Evolutionary conservation across 2,329 filamentous ascomycete genomes (phyloP).

Genomic region (Triangularia setosa): DNA sequence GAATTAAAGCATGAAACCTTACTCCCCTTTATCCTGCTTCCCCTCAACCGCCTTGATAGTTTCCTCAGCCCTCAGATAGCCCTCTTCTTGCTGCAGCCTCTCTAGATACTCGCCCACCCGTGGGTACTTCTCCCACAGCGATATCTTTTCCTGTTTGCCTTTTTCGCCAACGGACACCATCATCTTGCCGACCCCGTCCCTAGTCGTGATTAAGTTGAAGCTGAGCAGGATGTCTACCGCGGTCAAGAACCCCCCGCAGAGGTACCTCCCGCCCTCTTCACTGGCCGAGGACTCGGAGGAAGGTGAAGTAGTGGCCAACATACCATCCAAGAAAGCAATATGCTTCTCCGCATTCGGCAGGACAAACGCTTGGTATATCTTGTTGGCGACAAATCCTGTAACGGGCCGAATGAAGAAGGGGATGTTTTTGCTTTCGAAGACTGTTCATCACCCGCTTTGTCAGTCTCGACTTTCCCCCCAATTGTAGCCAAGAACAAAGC

Average conservation of each 20-base stretch:
- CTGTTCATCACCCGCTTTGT: constrained; percentile 24
- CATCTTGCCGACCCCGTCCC: constrained; percentile 29
- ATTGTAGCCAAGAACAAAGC: background rate
- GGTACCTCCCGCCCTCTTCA: constrained; percentile 33
- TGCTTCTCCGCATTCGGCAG: constrained; percentile 43
- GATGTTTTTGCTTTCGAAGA: constrained; percentile 40
- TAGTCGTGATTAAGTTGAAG: constrained; percentile 30
- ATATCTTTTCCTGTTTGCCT: background rate
- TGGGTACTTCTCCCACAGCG: constrained; percentile 29
- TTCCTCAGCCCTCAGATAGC: constrained; percentile 43
- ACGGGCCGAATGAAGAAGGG: constrained; percentile 52
- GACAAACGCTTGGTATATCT: constrained; percentile 38
- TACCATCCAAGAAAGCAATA: constrained; percentile 43
- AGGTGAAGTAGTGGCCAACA: constrained; percentile 38
- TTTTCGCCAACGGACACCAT: constrained; percentile 34
- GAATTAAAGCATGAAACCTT: background rate
- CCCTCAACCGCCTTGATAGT: constrained; percentile 38
- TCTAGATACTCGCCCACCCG: constrained; percentile 42
- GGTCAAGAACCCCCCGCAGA: constrained; percentile 45
- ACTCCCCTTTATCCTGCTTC: background rate
- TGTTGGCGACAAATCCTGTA: constrained; percentile 40
- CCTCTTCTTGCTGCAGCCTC: constrained; percentile 39
- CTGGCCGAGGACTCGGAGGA: background rate
- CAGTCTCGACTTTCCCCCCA: background rate
- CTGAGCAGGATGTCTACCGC: constrained; percentile 50